These are phyloP conservation scores for Colletotrichum sp. DNA, from an alignment of 2,329 filamentous ascomycete genomes.

Conservation along the genomic window DNA sequence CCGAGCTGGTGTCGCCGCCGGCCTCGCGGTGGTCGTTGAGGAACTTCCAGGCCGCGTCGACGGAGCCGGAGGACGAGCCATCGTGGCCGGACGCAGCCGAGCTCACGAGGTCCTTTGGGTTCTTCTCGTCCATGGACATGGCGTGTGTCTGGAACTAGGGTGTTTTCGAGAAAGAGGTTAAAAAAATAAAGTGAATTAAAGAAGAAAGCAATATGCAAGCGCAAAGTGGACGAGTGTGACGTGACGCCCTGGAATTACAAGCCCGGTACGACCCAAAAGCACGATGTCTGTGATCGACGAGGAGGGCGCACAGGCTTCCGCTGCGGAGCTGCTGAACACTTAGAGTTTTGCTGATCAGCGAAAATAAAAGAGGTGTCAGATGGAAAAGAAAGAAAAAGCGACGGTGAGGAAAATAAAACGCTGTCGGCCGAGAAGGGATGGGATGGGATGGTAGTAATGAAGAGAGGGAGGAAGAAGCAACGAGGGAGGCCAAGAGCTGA, in stretches of 20 bases:
- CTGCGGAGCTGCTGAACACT: background rate
- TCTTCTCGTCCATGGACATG: constrained; percentile 32
- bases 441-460: background rate
- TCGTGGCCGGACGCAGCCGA: constrained; percentile 17
- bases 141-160: background rate
- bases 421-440: background rate
- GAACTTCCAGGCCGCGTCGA: constrained; percentile 53
- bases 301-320: background rate
- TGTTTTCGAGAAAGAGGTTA: background rate
- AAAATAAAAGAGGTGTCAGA: background rate
- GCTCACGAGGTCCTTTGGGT: constrained; percentile 17
- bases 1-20: constrained; percentile 31
- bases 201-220: background rate
- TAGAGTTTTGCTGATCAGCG: background rate
- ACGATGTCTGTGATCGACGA: background rate
- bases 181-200: background rate
- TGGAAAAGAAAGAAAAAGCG: background rate
- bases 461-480: background rate
- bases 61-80: constrained; percentile 24
- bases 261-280: background rate
- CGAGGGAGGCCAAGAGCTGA: background rate
- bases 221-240: background rate
- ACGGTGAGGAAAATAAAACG: background rate
- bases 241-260: background rate
- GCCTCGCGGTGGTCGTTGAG: constrained; percentile 46